Base-by-base conservation (phyloP, 345 rosid species). In the Excoecaria cochinchinensis region DNA sequence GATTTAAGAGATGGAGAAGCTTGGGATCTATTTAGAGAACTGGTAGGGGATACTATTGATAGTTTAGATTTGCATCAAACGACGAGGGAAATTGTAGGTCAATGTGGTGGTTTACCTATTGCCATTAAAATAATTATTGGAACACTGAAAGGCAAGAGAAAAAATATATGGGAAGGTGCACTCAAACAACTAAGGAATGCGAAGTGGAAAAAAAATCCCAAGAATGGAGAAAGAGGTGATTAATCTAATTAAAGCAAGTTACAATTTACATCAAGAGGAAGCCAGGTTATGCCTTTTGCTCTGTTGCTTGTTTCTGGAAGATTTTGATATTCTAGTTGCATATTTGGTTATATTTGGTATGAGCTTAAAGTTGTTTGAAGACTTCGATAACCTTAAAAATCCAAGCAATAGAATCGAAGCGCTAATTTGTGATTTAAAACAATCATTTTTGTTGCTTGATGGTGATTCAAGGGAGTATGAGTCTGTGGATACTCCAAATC, bases 261-360 rank as follows among this genome's bases (percentile, higher is more conserved):
- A 48, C 50, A 5, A 17, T 57, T 47, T 73, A 8, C 21, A 25
- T 16, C 13, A 1, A 4, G 16, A 77, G 36, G 68, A 73, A 56
- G 70, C 22, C 13, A 67, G 22, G 65, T 67, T 55, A 11, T 66
- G 64, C 8, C 40, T 73, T 22, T 57, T 60, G 14, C 61, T 51
- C 13, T 73, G 81, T 56, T 71, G 68, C 40, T 66, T 65, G 17
- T 70, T 60, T 42, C 72, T 58, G 9, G 76, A 72, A 48, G 76
- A 71, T 65, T 25, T 6, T 1, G 7, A 53, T 14, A 65, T 77
- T 10, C 58, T 65, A 1, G 13, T 77, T 14, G 71, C 71, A 55
- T 5, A 38, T 19, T 64, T 71, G 36, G 39, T 64, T 21, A 62
- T 25, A 52, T 64, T 55, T 40, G 76, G 67, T 47, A 6, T 53